A percentile compares a stretch with the other conserved stretches of the same genome.
Evolutionary conservation across 1,284 basidiomycete species (phyloP).

Genomic region (Pseudozyma sp.): DNA sequence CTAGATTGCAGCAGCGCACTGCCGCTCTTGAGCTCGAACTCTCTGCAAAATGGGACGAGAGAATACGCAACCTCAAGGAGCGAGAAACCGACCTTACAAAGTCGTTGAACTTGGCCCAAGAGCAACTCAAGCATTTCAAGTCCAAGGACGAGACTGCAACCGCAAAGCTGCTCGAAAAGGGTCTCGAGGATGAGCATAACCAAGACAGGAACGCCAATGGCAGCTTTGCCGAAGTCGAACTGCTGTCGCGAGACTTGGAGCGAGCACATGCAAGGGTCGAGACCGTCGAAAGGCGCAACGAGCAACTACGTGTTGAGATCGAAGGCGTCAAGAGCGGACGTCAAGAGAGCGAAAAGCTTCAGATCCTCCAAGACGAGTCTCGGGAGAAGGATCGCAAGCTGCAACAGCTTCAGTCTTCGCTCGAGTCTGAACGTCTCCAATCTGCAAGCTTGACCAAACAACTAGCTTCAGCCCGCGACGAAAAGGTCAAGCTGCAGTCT

Average conservation of each 20-base stretch:
- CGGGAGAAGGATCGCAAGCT: conserved; percentile 43
- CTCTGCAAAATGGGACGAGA: conserved; percentile 95
- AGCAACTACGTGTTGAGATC: conserved; percentile 90
- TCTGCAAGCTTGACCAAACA: conserved; percentile 70
- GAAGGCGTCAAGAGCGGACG: conserved; percentile 72
- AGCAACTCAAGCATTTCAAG: conserved; percentile 88
- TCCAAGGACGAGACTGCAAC: conserved; percentile 90
- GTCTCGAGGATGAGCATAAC: conserved; percentile 72
- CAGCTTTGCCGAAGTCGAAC: conserved; percentile 38
- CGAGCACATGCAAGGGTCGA: conserved; percentile 91
- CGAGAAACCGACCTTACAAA: conserved; percentile 90
- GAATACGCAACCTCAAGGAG: conserved; percentile 92
- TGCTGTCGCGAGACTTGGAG: conserved; percentile 86
- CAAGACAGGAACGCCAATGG: conserved; percentile 7
- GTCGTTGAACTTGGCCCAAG: conserved; percentile 84
- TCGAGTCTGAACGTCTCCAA: conserved; percentile 33
- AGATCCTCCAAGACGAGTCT: conserved; percentile 76
- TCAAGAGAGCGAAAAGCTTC: conserved; percentile 73
- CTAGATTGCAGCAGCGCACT: conserved; percentile 84
- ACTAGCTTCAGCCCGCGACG: conserved; percentile 82
- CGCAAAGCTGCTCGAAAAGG: conserved; percentile 87
- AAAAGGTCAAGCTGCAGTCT: conserved; percentile 77
- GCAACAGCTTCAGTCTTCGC: conserved; percentile 24
- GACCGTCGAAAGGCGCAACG: conserved; percentile 90
- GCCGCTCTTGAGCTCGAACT: conserved; percentile 92